phyloP scores from a whole-genome alignment of 495 filamentous ascomycete species.

The Aspergillus nidulans region DNA sequence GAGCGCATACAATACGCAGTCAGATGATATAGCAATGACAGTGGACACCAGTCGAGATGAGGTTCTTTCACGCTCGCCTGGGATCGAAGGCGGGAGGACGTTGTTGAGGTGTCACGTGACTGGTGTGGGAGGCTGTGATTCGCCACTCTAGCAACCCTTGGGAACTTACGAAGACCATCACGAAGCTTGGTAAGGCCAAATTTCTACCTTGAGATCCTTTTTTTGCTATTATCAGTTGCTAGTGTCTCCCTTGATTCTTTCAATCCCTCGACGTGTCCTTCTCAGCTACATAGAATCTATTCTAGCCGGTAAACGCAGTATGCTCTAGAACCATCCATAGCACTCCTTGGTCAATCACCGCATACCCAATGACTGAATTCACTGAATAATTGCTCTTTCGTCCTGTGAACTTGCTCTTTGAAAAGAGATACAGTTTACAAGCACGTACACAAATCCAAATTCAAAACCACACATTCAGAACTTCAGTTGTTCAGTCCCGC shows the following conservation, averaged over 20 bases:
- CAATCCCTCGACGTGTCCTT: not conserved
- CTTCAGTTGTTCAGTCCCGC: too few species aligned
- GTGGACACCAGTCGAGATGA: conserved; percentile 17
- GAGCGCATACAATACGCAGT: conserved; percentile 9
- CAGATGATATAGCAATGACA: conserved; percentile 18
- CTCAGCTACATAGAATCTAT: not conserved
- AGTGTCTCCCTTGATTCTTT: not conserved
- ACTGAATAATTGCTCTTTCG: not conserved
- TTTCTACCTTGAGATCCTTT: not conserved
- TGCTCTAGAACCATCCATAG: not conserved
- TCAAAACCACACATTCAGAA: too few species aligned
- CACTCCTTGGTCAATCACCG: not conserved
- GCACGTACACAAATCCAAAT: not conserved
- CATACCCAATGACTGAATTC: too few species aligned
- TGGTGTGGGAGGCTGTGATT: conserved; percentile 20
- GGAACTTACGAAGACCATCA: not conserved
- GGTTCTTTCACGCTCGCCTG: conserved; percentile 24
- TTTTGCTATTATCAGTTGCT: not conserved
- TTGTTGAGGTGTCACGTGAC: conserved; percentile 30
- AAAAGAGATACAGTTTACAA: not conserved
- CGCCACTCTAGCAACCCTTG: conserved; percentile 7
- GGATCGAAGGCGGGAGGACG: conserved; percentile 41
- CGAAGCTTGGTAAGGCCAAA: not conserved
- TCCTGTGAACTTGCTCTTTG: not conserved
- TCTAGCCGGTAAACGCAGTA: not conserved